A percentile compares a stretch with the other conserved stretches of the same genome.
phyloP scores from a whole-genome alignment of 106 monocot genomes.

The Dactylorhiza incarnata region DNA sequence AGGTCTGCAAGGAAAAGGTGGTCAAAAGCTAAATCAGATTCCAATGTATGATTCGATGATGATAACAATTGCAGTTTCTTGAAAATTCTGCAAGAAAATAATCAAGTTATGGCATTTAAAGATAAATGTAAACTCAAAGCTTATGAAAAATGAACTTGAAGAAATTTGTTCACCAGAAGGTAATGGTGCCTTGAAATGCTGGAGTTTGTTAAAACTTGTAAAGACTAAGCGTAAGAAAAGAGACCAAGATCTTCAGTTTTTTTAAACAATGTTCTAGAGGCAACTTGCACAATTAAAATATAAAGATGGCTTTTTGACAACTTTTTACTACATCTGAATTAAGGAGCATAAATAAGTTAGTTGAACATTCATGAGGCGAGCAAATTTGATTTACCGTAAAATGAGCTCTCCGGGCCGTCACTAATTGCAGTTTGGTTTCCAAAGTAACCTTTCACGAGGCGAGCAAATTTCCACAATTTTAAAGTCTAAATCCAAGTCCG shows the following conservation, averaged over 20 bases:
- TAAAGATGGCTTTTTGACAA: not conserved
- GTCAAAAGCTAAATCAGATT: not conserved
- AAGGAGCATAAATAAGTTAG: not conserved
- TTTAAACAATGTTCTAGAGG: not conserved
- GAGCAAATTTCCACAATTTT: not conserved
- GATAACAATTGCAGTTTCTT: not conserved
- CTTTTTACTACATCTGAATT: not conserved
- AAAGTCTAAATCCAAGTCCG: not conserved
- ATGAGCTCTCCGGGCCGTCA: not conserved
- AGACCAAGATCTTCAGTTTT: not conserved
- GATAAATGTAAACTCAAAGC: not conserved
- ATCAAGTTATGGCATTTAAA: not conserved
- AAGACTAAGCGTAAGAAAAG: not conserved
- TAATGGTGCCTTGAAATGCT: not conserved
- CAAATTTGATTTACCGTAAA: not conserved
- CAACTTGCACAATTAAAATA: not conserved
- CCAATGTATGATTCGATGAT: not conserved
- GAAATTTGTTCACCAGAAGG: not conserved
- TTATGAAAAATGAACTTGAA: not conserved
- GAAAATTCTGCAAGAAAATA: not conserved
- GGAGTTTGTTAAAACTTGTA: not conserved
- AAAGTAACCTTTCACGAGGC: not conserved
- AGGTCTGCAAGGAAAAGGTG: conserved; percentile 66
- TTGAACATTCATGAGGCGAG: not conserved
- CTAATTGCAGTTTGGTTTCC: not conserved